These are phyloP conservation scores for Penicillium frequentans DNA, from an alignment of 2,329 filamentous ascomycete genomes.

Conservation along the genomic window DNA sequence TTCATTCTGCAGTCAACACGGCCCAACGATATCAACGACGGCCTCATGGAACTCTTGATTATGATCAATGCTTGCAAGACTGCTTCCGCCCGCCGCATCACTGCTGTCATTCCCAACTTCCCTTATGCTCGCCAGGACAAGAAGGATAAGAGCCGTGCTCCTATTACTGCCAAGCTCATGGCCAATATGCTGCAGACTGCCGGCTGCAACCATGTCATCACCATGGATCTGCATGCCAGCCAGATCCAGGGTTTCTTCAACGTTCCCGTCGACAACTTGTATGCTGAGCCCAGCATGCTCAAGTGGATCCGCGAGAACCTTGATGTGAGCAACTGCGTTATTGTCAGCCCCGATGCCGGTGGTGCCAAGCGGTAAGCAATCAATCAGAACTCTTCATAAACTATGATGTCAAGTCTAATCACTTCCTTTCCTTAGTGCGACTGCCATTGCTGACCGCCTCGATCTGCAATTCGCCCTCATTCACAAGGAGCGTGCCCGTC, in stretches of 20 bases:
- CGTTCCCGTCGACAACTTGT: constrained; percentile 75
- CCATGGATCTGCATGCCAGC: constrained; percentile 91
- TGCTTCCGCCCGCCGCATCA: constrained; percentile 84
- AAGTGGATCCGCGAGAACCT: constrained; percentile 90
- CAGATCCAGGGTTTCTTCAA: constrained; percentile 98
- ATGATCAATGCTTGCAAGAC: constrained; percentile 96
- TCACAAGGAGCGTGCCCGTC: constrained; percentile 91
- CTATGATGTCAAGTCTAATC: constrained; percentile 3
- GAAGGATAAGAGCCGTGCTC: constrained; percentile 94
- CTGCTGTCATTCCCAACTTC: constrained; percentile 93
- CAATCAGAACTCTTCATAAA: background rate
- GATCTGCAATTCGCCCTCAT: constrained; percentile 91
- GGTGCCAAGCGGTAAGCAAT: constrained; percentile 77
- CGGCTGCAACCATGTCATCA: constrained; percentile 90
- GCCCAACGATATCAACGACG: constrained; percentile 95
- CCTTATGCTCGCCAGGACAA: constrained; percentile 97
- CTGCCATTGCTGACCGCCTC: constrained; percentile 87
- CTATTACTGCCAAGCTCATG: constrained; percentile 92
- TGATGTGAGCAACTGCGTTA: constrained; percentile 78
- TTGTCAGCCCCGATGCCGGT: constrained; percentile 92
- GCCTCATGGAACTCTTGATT: constrained; percentile 95
- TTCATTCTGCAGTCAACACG: constrained; percentile 96
- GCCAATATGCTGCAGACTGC: constrained; percentile 97
- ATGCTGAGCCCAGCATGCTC: constrained; percentile 88
- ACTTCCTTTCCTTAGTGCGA: constrained; percentile 58